Evolutionary conservation across 1,139 yeast species (phyloP).

Genomic region (Blastobotrys illinoisensis): DNA sequence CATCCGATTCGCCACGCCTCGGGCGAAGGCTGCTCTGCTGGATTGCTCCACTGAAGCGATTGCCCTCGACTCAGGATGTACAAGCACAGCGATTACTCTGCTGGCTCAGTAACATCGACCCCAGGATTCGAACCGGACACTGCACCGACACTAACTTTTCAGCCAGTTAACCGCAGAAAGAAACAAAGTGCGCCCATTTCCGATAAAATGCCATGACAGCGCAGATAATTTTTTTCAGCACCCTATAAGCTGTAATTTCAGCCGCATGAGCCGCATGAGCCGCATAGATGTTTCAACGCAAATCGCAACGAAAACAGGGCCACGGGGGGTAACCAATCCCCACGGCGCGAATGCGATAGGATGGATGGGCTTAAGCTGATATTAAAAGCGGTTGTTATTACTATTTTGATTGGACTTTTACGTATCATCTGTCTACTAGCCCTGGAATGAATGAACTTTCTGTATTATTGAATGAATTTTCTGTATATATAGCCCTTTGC

Average conservation of each 20-base stretch:
- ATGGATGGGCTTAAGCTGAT: no score
- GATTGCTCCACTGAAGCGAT: slow-evolving; percentile 34
- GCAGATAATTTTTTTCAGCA: not conserved
- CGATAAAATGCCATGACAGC: slow-evolving; percentile 31
- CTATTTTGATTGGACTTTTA: no score
- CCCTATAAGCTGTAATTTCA: no score
- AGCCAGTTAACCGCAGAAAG: slow-evolving; percentile 8
- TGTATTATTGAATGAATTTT: no score
- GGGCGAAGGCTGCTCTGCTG: slow-evolving; percentile 33
- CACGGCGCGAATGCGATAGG: no score
- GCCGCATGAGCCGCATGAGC: not conserved
- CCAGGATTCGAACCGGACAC: slow-evolving; percentile 35
- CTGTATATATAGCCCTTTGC: no score
- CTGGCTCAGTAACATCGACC: slow-evolving; percentile 28
- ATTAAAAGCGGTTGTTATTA: no score
- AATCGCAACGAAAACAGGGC: no score
- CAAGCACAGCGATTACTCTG: slow-evolving; percentile 30
- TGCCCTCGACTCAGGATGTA: slow-evolving; percentile 26
- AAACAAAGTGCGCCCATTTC: slow-evolving; percentile 21
- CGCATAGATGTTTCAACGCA: no score
- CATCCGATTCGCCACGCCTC: slow-evolving; percentile 33
- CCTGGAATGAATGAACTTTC: no score
- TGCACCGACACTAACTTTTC: slow-evolving; percentile 17
- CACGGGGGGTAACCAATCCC: no score
- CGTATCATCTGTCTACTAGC: no score